phyloP scores from a whole-genome alignment of 441 rosid genomes.

The Populus hybrid region DNA sequence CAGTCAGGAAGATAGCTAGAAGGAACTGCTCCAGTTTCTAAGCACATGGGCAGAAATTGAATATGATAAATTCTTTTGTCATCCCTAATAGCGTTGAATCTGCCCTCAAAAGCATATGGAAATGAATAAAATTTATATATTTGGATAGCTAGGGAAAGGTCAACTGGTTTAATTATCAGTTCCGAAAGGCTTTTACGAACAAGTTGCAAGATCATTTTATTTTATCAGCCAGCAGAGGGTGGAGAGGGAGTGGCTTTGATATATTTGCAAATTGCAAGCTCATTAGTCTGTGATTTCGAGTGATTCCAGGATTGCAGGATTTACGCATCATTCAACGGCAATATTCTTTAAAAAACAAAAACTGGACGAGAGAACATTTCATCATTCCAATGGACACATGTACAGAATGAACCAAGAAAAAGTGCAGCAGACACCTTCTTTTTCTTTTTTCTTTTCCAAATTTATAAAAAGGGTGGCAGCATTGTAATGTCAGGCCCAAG shows the following conservation, averaged over 20 bases:
- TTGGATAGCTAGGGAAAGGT: neutral
- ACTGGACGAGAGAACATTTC: neutral
- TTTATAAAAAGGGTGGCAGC: no score
- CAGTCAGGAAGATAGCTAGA: neutral
- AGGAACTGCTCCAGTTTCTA: neutral
- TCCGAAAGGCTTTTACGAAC: neutral
- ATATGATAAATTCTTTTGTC: neutral
- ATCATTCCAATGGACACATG: neutral
- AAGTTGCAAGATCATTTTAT: neutral
- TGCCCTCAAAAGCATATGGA: neutral
- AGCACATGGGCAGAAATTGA: neutral
- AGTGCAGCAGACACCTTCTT: no score
- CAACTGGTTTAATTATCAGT: constrained; percentile 17
- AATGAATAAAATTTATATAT: neutral
- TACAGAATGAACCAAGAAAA: neutral
- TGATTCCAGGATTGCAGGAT: neutral
- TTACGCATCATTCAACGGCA: neutral
- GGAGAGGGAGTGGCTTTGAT: no score
- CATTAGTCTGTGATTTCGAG: no score
- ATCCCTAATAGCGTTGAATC: neutral
- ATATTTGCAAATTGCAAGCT: no score
- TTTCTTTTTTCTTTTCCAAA: no score
- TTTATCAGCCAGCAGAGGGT: neutral
- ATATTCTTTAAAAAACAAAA: no score
- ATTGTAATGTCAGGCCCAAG: neutral